Evolutionary conservation across 345 rosid species (phyloP).

Genomic region (Salix exigua): DNA sequence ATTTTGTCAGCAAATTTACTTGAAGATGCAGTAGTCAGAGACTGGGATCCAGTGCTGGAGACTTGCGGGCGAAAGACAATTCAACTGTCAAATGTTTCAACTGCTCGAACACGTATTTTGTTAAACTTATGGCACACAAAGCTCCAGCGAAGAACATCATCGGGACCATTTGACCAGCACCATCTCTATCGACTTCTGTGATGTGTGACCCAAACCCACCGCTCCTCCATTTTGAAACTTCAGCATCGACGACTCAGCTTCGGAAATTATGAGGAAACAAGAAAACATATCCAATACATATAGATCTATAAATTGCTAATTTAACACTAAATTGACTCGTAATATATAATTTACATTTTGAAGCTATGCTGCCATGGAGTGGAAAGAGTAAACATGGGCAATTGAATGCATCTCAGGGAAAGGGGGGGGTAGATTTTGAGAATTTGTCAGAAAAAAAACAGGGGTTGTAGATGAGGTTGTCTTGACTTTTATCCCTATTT

Average conservation of each 20-base stretch:
- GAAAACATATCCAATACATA: too few species aligned
- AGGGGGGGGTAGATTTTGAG: too few species aligned
- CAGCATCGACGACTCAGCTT: not conserved
- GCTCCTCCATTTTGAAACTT: not conserved
- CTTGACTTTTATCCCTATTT: not conserved
- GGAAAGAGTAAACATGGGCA: too few species aligned
- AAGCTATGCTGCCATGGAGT: too few species aligned
- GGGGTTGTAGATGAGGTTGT: not conserved
- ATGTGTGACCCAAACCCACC: conserved; percentile 6
- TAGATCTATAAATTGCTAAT: too few species aligned
- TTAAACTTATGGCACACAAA: not conserved
- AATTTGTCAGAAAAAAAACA: not conserved
- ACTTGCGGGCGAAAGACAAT: not conserved
- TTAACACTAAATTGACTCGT: too few species aligned
- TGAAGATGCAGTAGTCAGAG: not conserved
- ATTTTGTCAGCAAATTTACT: not conserved
- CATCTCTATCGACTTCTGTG: not conserved
- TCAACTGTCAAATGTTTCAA: conserved; percentile 8
- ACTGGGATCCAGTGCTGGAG: conserved; percentile 2
- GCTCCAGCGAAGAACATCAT: too few species aligned
- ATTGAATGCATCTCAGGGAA: too few species aligned
- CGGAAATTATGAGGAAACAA: too few species aligned
- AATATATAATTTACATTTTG: too few species aligned
- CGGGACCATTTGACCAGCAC: not conserved
- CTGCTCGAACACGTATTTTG: not conserved